These are phyloP conservation scores for Lumnitzera littorea DNA, from an alignment of 345 rosid genomes.

Conservation along the genomic window DNA sequence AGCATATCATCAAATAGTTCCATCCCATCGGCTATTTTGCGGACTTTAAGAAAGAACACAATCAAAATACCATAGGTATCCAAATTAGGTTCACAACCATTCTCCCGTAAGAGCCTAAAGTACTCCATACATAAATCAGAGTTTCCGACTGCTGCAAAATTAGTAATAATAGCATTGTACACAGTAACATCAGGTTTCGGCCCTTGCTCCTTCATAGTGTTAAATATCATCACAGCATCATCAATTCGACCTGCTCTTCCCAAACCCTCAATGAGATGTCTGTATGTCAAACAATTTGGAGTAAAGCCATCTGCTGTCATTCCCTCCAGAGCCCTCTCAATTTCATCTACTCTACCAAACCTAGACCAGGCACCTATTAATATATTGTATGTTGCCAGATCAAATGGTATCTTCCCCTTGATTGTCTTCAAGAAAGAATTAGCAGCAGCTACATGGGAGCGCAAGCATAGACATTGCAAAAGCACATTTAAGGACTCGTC, in stretches of 20 bases:
- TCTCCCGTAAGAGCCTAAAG: slow-evolving; percentile 42
- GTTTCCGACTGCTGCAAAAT: slow-evolving; percentile 41
- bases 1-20: slow-evolving; percentile 83
- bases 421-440: slow-evolving; percentile 42
- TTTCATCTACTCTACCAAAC: slow-evolving; percentile 47
- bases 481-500: slow-evolving; percentile 59
- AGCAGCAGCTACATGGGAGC: slow-evolving; percentile 69
- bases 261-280: slow-evolving; percentile 59
- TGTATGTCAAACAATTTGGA: slow-evolving; percentile 47
- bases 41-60: slow-evolving; percentile 50
- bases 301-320: slow-evolving; percentile 50
- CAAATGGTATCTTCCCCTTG: slow-evolving; percentile 42
- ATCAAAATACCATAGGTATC: slow-evolving; percentile 60
- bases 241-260: slow-evolving; percentile 69
- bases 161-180: slow-evolving; percentile 73
- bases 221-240: slow-evolving; percentile 57
- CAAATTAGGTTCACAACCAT: slow-evolving; percentile 45
- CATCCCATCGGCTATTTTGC: slow-evolving; percentile 83
- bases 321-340: slow-evolving; percentile 50
- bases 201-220: slow-evolving; percentile 41
- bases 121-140: slow-evolving; percentile 50
- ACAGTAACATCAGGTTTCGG: slow-evolving; percentile 39
- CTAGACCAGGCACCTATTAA: slow-evolving; percentile 75
- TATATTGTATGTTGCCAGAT: slow-evolving; percentile 47
- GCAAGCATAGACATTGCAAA: slow-evolving; percentile 53